Evolutionary conservation across 2,329 filamentous ascomycete species (phyloP).

Genomic region (Pseudogymnoascus sp.): DNA sequence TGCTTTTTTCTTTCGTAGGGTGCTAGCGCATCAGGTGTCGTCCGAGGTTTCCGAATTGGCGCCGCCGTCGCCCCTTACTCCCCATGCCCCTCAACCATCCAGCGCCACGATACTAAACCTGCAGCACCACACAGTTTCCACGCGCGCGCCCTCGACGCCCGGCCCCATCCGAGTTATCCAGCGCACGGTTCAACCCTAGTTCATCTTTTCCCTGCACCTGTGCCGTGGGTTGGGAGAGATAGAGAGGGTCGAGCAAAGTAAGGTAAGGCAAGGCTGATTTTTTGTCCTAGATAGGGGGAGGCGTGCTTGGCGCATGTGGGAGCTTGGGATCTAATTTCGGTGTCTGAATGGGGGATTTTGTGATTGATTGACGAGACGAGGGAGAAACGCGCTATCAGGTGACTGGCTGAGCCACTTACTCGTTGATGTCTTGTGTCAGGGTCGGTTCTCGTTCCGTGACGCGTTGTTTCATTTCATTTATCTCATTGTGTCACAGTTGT

Average conservation of each 20-base stretch:
- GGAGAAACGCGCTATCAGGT: neutral
- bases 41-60: neutral
- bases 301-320: neutral
- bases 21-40: neutral
- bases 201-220: neutral
- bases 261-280: neutral
- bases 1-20: neutral
- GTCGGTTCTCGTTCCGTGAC: neutral
- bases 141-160: neutral
- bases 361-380: neutral
- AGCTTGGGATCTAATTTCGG: neutral
- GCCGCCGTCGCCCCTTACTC: neutral
- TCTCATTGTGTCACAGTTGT: neutral
- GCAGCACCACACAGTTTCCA: neutral
- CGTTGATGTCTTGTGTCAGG: neutral
- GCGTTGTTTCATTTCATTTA: neutral
- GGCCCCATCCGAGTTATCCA: neutral
- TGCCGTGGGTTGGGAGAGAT: neutral
- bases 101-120: neutral
- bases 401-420: neutral
- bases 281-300: neutral
- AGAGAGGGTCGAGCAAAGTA: neutral
- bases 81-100: neutral
- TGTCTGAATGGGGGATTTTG: neutral
- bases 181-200: neutral